A percentile compares a stretch with the other conserved stretches of the same genome.
Evolutionary conservation across 768 basidiomycete species (phyloP).

Genomic region (Lactarius quietus): DNA sequence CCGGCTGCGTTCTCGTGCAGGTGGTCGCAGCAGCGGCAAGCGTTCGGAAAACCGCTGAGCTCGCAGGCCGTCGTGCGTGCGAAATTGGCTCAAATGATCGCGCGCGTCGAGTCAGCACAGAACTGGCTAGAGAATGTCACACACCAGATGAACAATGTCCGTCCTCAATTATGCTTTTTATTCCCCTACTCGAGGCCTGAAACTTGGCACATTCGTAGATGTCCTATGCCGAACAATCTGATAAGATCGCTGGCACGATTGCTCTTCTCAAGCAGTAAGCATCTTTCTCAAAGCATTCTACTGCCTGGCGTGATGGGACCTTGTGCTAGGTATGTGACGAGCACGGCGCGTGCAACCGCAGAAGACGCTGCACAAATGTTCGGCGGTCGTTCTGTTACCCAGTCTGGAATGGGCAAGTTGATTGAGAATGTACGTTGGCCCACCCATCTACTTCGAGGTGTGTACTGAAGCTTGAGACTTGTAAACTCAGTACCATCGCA

Average conservation of each 20-base stretch:
- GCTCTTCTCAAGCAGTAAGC: constrained; percentile 84
- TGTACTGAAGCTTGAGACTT: constrained; percentile 3
- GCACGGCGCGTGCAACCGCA: constrained; percentile 62
- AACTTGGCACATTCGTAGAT: constrained; percentile 48
- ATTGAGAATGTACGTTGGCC: constrained; percentile 61
- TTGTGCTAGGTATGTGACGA: constrained; percentile 60
- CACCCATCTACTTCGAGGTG: background rate
- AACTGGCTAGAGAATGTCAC: constrained; percentile 89
- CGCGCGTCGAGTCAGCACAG: constrained; percentile 82
- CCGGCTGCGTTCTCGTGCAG: constrained; percentile 36
- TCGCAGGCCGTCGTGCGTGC: constrained; percentile 86
- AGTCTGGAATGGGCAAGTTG: constrained; percentile 80
- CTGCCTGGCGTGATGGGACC: constrained; percentile 13
- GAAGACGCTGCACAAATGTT: constrained; percentile 82
- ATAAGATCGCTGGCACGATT: constrained; percentile 84
- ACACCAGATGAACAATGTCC: constrained; percentile 86
- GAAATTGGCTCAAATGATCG: constrained; percentile 88
- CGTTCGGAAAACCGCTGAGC: constrained; percentile 84
- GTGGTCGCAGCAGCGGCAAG: constrained; percentile 88
- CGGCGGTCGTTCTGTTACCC: constrained; percentile 84
- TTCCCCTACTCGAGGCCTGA: constrained; percentile 18
- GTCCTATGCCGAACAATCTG: constrained; percentile 80
- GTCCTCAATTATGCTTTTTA: constrained; percentile 27
- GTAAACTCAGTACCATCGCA: constrained; percentile 65
- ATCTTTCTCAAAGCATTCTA: background rate